These are phyloP conservation scores for Globisporangium echinulatum DNA, from an alignment of 352 stramenopile species.

Conservation along the genomic window DNA sequence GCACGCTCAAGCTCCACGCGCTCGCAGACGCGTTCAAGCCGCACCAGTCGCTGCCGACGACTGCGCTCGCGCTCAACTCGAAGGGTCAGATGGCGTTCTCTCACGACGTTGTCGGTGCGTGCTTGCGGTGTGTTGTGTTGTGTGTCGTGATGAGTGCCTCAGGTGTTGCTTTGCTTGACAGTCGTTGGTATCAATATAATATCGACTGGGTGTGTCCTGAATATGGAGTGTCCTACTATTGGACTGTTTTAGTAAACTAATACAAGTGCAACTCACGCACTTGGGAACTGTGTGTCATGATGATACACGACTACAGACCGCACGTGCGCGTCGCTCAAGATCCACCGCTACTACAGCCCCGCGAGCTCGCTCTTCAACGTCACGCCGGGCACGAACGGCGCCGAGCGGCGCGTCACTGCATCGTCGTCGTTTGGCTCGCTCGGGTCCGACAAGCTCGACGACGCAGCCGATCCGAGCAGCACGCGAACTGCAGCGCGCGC, in stretches of 20 bases:
- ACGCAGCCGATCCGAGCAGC: background rate
- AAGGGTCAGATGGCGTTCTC: constrained; percentile 78
- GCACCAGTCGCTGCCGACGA: constrained; percentile 68
- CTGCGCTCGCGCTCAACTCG: constrained; percentile 71
- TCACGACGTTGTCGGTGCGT: constrained; percentile 73
- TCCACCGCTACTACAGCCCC: constrained; percentile 60
- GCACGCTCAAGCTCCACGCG: constrained; percentile 80
- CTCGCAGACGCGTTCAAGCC: constrained; percentile 80
- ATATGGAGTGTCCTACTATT: too few species aligned
- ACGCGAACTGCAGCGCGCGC: constrained; percentile 1
- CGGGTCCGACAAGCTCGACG: constrained; percentile 12
- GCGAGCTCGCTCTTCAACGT: constrained; percentile 69
- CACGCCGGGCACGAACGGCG: constrained; percentile 4
- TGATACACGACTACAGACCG: constrained; percentile 35
- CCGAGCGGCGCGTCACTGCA: background rate
- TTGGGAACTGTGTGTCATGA: too few species aligned
- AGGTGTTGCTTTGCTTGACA: too few species aligned
- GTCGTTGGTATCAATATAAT: too few species aligned
- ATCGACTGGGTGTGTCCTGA: too few species aligned
- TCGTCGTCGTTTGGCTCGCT: constrained; percentile 18
- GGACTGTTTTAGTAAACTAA: too few species aligned
- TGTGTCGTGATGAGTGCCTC: background rate
- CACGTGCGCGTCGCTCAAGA: constrained; percentile 75
- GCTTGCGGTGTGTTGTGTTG: constrained; percentile 2
- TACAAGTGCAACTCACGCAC: too few species aligned